Conservation (phyloP, 139 green algal species). For the Penium margaritaceum region DNA sequence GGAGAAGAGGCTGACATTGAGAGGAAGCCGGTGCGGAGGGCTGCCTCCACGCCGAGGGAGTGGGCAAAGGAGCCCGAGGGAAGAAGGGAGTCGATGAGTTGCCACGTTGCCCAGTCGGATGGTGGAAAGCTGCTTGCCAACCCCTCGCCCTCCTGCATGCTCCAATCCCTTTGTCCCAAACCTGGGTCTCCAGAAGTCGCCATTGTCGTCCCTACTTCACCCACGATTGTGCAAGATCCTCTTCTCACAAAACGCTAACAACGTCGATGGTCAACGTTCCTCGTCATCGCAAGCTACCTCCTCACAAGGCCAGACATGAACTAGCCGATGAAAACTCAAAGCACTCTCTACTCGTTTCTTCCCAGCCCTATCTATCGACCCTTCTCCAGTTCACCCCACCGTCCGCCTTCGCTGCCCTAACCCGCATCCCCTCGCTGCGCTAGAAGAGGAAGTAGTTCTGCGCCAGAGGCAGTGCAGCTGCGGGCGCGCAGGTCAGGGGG, state of each 20-base stretch:
- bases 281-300: no score
- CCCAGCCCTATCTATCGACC: not conserved
- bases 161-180: no score
- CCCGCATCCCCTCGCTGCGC: not conserved
- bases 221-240: no score
- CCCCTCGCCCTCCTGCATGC: not conserved
- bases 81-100: constrained; percentile 44
- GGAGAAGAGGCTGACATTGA: no score
- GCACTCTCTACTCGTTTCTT: no score
- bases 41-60: constrained; percentile 30
- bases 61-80: constrained; percentile 36
- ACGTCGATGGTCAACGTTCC: no score
- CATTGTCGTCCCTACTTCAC: no score
- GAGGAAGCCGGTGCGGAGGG: constrained; percentile 7
- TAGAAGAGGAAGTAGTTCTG: constrained; percentile 55
- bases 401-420: not conserved
- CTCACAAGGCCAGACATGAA: no score
- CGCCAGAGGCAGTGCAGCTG: constrained; percentile 42
- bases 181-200: no score
- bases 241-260: no score
- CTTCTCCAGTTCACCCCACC: not conserved
- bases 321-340: no score
- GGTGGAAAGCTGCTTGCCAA: not conserved
- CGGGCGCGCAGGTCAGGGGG: constrained; percentile 41
- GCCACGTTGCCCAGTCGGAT: constrained; percentile 39